Percentiles rank a stretch among this genome's conserved stretches.
These are phyloP conservation scores for Phialophora verrucosa DNA, from an alignment of 2,329 filamentous ascomycete species.

Conservation along the genomic window DNA sequence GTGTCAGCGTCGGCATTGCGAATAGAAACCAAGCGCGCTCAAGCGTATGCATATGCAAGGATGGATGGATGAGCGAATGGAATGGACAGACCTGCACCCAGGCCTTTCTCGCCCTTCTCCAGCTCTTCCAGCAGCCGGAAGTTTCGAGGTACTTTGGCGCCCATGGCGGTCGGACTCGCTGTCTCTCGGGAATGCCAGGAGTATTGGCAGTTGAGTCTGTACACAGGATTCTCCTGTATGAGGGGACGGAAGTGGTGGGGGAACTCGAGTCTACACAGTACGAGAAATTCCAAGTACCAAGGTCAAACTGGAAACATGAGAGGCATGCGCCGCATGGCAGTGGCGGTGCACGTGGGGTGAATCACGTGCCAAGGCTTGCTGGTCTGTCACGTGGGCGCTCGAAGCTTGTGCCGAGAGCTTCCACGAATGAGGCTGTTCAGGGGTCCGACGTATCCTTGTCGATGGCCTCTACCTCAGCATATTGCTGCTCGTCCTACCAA, in stretches of 20 bases:
- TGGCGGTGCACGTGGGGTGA: background rate
- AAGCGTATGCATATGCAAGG: background rate
- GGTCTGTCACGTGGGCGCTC: background rate
- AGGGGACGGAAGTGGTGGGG: slow-evolving; percentile 1
- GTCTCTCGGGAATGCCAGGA: background rate
- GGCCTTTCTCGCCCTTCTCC: slow-evolving; percentile 97
- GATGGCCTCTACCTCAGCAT: too few relatives aligned
- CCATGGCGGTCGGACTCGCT: slow-evolving; percentile 49
- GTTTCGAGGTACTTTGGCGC: slow-evolving; percentile 86
- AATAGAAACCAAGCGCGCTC: background rate
- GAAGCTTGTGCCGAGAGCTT: too few relatives aligned
- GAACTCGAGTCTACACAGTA: background rate
- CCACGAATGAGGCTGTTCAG: too few relatives aligned
- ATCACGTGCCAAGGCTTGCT: background rate
- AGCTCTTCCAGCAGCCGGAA: slow-evolving; percentile 96
- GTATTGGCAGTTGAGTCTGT: background rate
- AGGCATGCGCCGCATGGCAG: background rate
- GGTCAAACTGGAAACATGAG: background rate
- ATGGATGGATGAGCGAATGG: background rate
- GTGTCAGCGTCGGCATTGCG: slow-evolving; percentile 38
- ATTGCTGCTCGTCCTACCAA: too few relatives aligned
- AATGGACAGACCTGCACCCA: slow-evolving; percentile 74
- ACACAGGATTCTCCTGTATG: background rate
- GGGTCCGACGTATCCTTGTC: too few relatives aligned
- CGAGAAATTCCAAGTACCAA: background rate